phyloP scores from a whole-genome alignment of 495 filamentous ascomycete species.

The Pyrenopolyporus hunteri region DNA sequence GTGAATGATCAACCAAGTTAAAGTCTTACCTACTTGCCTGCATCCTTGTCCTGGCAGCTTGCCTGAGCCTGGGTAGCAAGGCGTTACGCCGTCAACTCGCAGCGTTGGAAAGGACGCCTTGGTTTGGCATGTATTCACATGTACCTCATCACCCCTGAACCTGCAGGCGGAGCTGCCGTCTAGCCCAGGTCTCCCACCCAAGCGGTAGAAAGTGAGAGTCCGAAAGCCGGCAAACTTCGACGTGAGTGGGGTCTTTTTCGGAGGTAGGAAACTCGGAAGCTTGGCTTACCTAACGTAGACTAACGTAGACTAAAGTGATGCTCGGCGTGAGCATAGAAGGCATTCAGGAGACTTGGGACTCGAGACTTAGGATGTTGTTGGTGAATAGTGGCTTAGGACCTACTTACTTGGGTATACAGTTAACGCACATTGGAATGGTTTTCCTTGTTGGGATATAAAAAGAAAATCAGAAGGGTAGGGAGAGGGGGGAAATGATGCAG shows the following conservation, averaged over 20 bases:
- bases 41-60: conserved; percentile 25
- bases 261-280: conserved; percentile 30
- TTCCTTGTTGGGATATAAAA: too few species aligned
- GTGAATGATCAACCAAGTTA: conserved; percentile 18
- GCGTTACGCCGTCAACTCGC: conserved; percentile 14
- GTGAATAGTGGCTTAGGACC: too few species aligned
- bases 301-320: conserved; percentile 10
- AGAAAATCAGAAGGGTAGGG: too few species aligned
- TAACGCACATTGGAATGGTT: too few species aligned
- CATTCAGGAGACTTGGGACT: too few species aligned
- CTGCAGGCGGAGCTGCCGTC: conserved; percentile 35
- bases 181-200: conserved; percentile 24
- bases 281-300: conserved; percentile 19
- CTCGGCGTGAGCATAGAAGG: too few species aligned
- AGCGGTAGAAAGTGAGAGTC: conserved; percentile 17
- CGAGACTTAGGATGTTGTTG: too few species aligned
- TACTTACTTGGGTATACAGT: too few species aligned
- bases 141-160: conserved; percentile 31
- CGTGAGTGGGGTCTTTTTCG: conserved; percentile 30
- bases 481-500: too few species aligned
- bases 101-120: conserved; percentile 17
- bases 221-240: conserved; percentile 26
- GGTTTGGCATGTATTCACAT: conserved; percentile 32
- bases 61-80: conserved; percentile 19
- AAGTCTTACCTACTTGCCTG: conserved; percentile 24